Evolutionary conservation across 768 basidiomycete species (phyloP).

Genomic region (Boletales sp.): DNA sequence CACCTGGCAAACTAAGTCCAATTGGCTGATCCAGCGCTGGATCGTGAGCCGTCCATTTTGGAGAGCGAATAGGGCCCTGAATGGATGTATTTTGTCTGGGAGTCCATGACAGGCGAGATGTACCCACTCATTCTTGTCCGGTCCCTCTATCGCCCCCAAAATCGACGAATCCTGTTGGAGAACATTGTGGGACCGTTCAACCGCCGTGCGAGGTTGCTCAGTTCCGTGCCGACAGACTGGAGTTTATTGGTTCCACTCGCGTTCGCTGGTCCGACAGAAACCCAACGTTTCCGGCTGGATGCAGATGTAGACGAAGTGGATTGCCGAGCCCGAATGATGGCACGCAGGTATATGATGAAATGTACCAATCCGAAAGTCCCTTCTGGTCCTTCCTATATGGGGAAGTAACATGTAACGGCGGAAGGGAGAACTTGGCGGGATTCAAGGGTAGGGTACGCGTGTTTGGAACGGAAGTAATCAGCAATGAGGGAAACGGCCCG

Average conservation of each 20-base stretch:
- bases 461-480: background rate
- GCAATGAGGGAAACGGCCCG: background rate
- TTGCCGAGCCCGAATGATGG: too few relatives aligned
- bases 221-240: background rate
- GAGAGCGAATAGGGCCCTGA: too few relatives aligned
- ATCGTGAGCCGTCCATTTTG: too few relatives aligned
- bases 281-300: background rate
- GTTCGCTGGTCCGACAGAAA: background rate
- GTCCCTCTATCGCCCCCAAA: too few relatives aligned
- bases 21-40: background rate
- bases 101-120: slow-evolving; percentile 24
- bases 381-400: background rate
- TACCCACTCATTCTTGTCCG: too few relatives aligned
- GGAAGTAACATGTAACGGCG: too few relatives aligned
- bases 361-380: too few relatives aligned
- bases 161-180: too few relatives aligned
- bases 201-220: too few relatives aligned
- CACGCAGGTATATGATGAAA: background rate
- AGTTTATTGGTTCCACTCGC: too few relatives aligned
- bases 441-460: background rate
- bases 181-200: too few relatives aligned
- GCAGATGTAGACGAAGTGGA: too few relatives aligned
- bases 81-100: background rate
- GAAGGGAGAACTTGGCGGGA: background rate
- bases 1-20: slow-evolving; percentile 1